Conservation (phyloP, 2,329 filamentous ascomycete genomes). For the Thielaviopsis musarum region DNA sequence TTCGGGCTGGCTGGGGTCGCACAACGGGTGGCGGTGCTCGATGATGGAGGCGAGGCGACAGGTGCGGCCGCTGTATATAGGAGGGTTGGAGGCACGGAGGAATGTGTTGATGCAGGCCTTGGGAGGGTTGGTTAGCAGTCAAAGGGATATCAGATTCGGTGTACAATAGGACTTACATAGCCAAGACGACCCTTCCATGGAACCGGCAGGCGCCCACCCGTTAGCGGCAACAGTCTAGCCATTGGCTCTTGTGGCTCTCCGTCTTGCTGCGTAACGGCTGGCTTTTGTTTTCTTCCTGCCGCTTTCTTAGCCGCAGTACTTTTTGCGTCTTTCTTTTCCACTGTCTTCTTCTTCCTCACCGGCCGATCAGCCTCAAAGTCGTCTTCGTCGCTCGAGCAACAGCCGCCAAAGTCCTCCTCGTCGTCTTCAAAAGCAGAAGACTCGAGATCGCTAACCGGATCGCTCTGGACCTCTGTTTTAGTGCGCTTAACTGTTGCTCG, state of each 20-base stretch:
- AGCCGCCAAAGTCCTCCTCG: constrained; percentile 2
- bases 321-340: not conserved
- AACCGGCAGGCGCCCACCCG: constrained; percentile 6
- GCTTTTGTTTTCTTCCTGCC: not conserved
- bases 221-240: constrained; percentile 6
- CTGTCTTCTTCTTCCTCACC: not conserved
- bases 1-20: constrained; percentile 57
- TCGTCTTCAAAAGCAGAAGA: constrained; percentile 7
- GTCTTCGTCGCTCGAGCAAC: constrained; percentile 7
- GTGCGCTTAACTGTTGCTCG: not conserved
- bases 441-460: not conserved
- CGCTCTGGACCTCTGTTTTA: not conserved
- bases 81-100: constrained; percentile 60
- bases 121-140: not conserved
- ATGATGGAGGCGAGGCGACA: constrained; percentile 83
- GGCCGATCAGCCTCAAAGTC: constrained; percentile 6
- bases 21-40: constrained; percentile 70
- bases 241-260: constrained; percentile 1
- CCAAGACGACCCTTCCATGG: constrained; percentile 12
- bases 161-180: constrained; percentile 3
- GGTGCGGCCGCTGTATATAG: constrained; percentile 80
- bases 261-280: not conserved
- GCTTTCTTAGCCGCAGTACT: not conserved
- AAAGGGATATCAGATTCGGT: not conserved
- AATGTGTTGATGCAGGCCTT: constrained; percentile 87